These are phyloP conservation scores for Celoporthe dispersa DNA, from an alignment of 2,329 filamentous ascomycete genomes.

Conservation along the genomic window DNA sequence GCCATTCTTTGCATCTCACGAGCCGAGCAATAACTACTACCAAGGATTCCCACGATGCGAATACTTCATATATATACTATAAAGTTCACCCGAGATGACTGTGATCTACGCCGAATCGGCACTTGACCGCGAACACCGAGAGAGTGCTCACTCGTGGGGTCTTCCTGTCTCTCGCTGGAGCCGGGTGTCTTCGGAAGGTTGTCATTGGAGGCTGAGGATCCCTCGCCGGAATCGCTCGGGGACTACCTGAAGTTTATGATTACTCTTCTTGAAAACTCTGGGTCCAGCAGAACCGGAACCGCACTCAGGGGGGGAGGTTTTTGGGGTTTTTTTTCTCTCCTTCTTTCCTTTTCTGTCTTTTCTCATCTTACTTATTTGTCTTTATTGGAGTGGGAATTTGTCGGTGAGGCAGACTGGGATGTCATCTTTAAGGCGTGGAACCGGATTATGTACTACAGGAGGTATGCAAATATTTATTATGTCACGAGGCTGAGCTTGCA, in stretches of 20 bases:
- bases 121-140: not conserved
- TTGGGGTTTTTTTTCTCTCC: not conserved
- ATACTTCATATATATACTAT: not conserved
- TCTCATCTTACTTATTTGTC: not conserved
- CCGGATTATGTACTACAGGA: too few relatives aligned
- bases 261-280: not conserved
- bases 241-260: not conserved
- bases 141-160: too few relatives aligned
- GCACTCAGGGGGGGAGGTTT: constrained; percentile 23
- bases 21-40: not conserved
- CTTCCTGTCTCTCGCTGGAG: not conserved
- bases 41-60: not conserved
- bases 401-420: not conserved
- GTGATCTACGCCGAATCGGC: not conserved
- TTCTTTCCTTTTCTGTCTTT: not conserved
- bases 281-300: not conserved
- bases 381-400: not conserved
- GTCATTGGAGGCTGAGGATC: not conserved
- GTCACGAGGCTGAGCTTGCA: not conserved
- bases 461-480: too few relatives aligned
- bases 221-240: not conserved
- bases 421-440: too few relatives aligned
- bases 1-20: not conserved
- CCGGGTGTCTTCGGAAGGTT: not conserved
- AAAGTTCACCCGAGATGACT: not conserved